Base-by-base conservation (phyloP, 2,329 filamentous ascomycete species). In the Aureobasidium subglaciale region DNA sequence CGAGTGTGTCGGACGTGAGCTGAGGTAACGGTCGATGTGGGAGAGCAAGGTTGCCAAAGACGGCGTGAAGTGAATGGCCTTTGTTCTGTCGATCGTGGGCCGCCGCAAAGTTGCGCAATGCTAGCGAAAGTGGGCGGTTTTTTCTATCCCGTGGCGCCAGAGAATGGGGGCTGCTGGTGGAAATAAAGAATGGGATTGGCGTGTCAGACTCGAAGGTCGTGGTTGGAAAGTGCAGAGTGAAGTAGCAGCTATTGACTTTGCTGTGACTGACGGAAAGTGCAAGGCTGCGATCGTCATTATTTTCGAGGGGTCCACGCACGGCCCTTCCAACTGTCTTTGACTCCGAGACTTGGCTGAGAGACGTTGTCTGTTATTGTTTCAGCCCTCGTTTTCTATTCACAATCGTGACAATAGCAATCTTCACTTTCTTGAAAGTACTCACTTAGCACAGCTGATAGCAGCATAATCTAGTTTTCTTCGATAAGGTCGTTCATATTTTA, bases 281-380 rank as follows among this genome's bases (percentile, higher is more conserved):
- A 50, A 50, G 46, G 46, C 46, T 27, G 46, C 46, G 27, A 50
- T 27, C 46, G 34, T 38, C 46, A 38, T 50, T 29, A 15, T 35
- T 37, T 49, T 49, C 37, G 20, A 30, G 35, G 45, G 45, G 32
- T 25, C 22, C 45, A 16, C 6, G 29, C 18, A 25, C 45, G 29
- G 30, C 20, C 45, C 29, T 16, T 27, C 40, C 42, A 45, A 18
- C 25, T 30, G 8, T 20, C 25, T 32, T 9, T 45, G 10, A 22
- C 16, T 45, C 42, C 41, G 41, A 43, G n/a, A 45, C 42, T 30
- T 16, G 42, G 16, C 42, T 13, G 25, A 13, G 9, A 45, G 27
- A 30, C 27, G 20, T 32, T 30, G 42, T 45, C 25, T 45, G 42
- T 18, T 45, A 45, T 45, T 45, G 42, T 45, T 25, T 45, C 27